Conservation (phyloP, 257 asterid genomes). For the Linderniella brevidens region DNA sequence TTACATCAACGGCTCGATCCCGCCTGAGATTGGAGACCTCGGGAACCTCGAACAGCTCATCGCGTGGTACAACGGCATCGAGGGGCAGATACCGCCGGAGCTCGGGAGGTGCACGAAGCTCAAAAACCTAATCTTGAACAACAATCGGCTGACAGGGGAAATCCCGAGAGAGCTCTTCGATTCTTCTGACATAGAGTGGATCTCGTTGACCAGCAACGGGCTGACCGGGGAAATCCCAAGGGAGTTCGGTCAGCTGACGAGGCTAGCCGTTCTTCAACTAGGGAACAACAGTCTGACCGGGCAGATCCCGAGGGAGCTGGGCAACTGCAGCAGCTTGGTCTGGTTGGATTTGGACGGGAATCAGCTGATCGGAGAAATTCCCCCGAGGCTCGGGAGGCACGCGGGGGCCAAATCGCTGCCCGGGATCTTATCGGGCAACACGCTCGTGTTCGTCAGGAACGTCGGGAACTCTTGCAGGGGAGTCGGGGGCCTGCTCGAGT, state of each 20-base stretch:
- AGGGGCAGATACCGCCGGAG: slow-evolving; percentile 60
- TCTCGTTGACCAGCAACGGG: slow-evolving; percentile 70
- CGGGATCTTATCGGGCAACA: slow-evolving; percentile 81
- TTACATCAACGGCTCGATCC: slow-evolving; percentile 71
- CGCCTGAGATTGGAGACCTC: slow-evolving; percentile 54
- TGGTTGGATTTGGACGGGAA: slow-evolving; percentile 82
- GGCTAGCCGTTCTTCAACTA: slow-evolving; percentile 81
- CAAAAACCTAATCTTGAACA: slow-evolving; percentile 75
- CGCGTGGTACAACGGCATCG: slow-evolving; percentile 82
- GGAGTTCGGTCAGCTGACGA: slow-evolving; percentile 37
- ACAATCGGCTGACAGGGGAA: slow-evolving; percentile 54
- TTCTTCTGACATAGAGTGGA: slow-evolving; percentile 62
- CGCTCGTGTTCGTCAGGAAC: slow-evolving; percentile 67
- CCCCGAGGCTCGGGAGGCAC: slow-evolving; percentile 74
- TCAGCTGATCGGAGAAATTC: slow-evolving; percentile 60
- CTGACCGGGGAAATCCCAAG: slow-evolving; percentile 54
- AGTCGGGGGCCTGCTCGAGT: slow-evolving; percentile 84
- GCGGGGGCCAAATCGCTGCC: slow-evolving; percentile 58
- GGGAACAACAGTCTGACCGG: slow-evolving; percentile 70
- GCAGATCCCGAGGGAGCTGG: slow-evolving; percentile 59
- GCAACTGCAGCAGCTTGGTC: slow-evolving; percentile 59
- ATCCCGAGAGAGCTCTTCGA: slow-evolving; percentile 52
- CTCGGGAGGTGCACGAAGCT: slow-evolving; percentile 73
- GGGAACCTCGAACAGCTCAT: slow-evolving; percentile 74
- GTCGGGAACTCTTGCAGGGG: slow-evolving; percentile 89